These are phyloP conservation scores for Pulveroboletus frians DNA, from an alignment of 768 basidiomycete species.

Conservation along the genomic window DNA sequence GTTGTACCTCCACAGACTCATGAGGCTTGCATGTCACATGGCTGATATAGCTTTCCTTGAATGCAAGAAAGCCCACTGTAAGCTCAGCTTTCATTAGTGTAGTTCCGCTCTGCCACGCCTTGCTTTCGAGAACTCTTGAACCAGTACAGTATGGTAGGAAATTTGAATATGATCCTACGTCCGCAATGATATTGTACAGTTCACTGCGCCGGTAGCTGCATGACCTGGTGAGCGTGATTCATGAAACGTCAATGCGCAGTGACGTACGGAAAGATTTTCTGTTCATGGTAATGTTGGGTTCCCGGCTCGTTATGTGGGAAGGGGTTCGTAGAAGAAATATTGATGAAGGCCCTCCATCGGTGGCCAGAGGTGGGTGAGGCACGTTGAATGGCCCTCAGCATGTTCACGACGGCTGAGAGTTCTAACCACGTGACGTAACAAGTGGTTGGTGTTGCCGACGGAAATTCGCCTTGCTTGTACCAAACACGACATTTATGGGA, in stretches of 20 bases:
- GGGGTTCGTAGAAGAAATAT: constrained; percentile 42
- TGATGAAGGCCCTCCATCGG: constrained; percentile 38
- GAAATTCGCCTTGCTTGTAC: too few species aligned
- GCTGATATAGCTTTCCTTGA: constrained; percentile 85
- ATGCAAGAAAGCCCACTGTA: constrained; percentile 80
- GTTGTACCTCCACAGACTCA: constrained; percentile 63
- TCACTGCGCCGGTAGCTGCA: constrained; percentile 70
- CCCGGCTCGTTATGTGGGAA: constrained; percentile 32
- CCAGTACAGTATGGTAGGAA: constrained; percentile 88
- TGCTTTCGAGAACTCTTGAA: constrained; percentile 53
- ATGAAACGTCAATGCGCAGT: neutral
- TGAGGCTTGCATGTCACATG: constrained; percentile 74
- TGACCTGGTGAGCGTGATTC: constrained; percentile 10
- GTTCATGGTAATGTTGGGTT: constrained; percentile 69
- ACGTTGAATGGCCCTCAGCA: constrained; percentile 16
- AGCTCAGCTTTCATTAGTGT: constrained; percentile 76
- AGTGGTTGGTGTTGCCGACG: too few species aligned
- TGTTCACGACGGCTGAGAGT: constrained; percentile 3
- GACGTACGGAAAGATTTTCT: constrained; percentile 83
- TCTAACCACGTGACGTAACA: neutral
- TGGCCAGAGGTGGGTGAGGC: constrained; percentile 1
- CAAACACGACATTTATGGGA: too few species aligned
- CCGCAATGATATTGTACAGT: constrained; percentile 81
- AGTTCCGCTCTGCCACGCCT: constrained; percentile 28
- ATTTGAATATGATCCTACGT: constrained; percentile 77